Percentiles rank a stretch among this genome's conserved stretches.
Conservation (phyloP, 495 filamentous ascomycete species). For the Tuber borchii region DNA sequence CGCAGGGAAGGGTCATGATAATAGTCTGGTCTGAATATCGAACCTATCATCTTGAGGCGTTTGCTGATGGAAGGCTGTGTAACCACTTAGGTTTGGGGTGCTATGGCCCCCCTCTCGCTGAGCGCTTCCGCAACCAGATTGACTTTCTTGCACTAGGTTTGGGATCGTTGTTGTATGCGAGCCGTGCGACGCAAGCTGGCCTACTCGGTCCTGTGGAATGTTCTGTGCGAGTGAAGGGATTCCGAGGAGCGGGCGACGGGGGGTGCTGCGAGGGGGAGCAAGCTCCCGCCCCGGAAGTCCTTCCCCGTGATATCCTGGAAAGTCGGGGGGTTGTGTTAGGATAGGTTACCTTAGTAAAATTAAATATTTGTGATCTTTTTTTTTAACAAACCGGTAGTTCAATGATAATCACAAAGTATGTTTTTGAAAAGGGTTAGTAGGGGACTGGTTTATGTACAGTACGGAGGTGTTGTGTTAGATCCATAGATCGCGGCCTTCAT, state of each 20-base stretch:
- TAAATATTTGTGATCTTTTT: constrained; percentile 1
- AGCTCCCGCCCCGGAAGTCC: background rate
- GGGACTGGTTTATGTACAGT: background rate
- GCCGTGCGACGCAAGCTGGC: background rate
- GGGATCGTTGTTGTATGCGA: background rate
- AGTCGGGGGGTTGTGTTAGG: background rate
- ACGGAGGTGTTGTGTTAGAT: background rate
- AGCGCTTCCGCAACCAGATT: no score
- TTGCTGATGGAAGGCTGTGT: no score
- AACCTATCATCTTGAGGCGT: no score
- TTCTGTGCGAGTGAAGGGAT: background rate
- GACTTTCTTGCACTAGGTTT: background rate
- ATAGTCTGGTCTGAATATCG: no score
- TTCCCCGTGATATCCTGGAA: background rate
- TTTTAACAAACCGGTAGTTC: constrained; percentile 2
- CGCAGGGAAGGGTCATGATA: background rate
- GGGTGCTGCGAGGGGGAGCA: background rate
- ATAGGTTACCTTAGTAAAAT: background rate
- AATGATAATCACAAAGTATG: no score
- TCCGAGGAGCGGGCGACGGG: background rate
- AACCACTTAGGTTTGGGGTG: no score
- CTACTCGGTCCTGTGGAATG: background rate
- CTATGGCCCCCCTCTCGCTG: no score
- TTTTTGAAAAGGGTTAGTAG: no score
- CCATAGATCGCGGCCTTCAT: no score